Conservation (phyloP, 1,139 yeast genomes). For the Nadsonia starkeyi-henricii region DNA sequence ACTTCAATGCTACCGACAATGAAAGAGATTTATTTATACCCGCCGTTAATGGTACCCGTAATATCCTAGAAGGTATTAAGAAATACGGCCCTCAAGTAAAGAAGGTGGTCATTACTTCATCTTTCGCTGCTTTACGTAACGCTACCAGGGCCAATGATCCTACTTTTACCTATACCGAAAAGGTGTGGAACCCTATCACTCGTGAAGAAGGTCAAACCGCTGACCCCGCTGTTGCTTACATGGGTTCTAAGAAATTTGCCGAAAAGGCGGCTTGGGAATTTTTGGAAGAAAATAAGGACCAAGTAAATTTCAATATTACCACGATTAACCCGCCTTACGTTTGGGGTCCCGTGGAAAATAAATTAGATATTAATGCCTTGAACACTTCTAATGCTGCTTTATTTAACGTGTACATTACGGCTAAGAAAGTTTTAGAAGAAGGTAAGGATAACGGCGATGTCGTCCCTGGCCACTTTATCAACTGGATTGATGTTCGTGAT, state of each 20-base stretch:
- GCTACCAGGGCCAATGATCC: constrained; percentile 1
- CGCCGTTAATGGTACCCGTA: constrained; percentile 36
- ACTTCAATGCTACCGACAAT: constrained; percentile 1
- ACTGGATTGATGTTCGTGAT: constrained; percentile 37
- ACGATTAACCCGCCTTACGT: constrained; percentile 35
- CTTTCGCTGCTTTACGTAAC: constrained; percentile 32
- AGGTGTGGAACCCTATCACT: constrained; percentile 31
- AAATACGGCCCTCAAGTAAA: constrained; percentile 32
- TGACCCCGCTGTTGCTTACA: constrained; percentile 12
- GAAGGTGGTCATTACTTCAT: constrained; percentile 39
- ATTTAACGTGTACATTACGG: constrained; percentile 22
- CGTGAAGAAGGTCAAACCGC: constrained; percentile 29
- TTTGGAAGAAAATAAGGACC: constrained; percentile 24
- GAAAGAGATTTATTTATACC: constrained; percentile 26
- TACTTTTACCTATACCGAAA: constrained; percentile 17
- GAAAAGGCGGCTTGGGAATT: constrained; percentile 34
- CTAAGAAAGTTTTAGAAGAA: constrained; percentile 20
- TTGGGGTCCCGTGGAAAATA: constrained; percentile 32
- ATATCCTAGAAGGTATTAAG: constrained; percentile 28
- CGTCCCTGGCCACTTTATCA: constrained; percentile 6
- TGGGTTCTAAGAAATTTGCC: constrained; percentile 29
- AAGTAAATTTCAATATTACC: constrained; percentile 23
- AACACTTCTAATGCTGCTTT: constrained; percentile 20
- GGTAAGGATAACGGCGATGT: constrained; percentile 7
- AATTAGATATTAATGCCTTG: constrained; percentile 15